Evolutionary conservation across 2,329 filamentous ascomycete species (phyloP), one percentile per base, ranked within the genome.

Genomic region (Hypoxylon sp.): DNA sequence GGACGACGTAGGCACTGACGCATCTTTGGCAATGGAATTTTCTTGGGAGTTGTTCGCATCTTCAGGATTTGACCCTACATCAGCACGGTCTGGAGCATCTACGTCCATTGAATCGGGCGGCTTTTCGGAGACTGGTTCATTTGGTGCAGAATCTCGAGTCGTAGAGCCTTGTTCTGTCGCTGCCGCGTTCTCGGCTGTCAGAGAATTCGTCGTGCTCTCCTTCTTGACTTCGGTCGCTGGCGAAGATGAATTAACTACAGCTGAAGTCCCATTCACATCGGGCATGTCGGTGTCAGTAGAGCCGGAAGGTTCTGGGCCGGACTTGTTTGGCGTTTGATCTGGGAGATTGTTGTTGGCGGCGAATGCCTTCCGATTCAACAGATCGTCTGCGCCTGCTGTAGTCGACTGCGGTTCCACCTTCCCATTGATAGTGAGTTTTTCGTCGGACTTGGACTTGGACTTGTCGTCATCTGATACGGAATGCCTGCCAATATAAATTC

Each of bases 51-150:
- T 71, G 32, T 71, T 65, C 9, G 37, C 69, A 27, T 69, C 70
- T 37, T 75, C 68, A 11, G 56, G 65, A 41, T 64, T 73, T 2
- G 74, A 69, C 3, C 61, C 55, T 5, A 66, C 21, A 45, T 73
- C 71, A 12, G 67, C 60, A 4, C 43, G 68, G 12, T 74, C 74
- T 12, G 63, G 51, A 7, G 54, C 53, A 61, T 77, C 75, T 7
- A 78, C 59, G 45, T 78, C 76, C 75, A 78, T 78, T 5, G 74
- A 58, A 52, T 77, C 75, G 5, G 60, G 45, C 11, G 52, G 27
- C 14, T 45, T 46, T 11, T 63, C 54, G 11, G 37, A 6, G 9
- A 9, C 50, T 50, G 63, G 19, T 34, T 61, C 34, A 9, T 53
- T 25, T 21, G 47, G 21, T 11, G 37, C 57, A 2, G 53, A 8